These are phyloP conservation scores for Tulasnella sp. DNA, from an alignment of 768 basidiomycete genomes.

Conservation along the genomic window DNA sequence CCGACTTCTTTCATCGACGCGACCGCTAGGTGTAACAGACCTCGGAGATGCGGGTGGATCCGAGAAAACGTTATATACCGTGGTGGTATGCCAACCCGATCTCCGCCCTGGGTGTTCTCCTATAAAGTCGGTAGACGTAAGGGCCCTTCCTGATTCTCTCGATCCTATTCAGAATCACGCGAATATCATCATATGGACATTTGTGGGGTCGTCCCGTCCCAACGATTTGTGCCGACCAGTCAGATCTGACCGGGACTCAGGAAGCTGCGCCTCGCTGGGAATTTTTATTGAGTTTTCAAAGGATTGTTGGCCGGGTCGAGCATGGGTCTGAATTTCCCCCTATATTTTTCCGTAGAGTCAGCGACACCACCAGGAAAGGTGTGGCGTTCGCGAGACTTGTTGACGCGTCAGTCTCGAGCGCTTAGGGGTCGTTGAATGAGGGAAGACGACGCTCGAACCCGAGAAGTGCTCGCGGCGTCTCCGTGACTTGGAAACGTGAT, in stretches of 20 bases:
- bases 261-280: slow-evolving; percentile 8
- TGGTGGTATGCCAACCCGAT: slow-evolving; percentile 1
- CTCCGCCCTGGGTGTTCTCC: neutral
- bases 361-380: neutral
- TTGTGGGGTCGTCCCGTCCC: neutral
- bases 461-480: neutral
- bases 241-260: slow-evolving; percentile 8
- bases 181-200: slow-evolving; percentile 11
- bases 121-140: slow-evolving; percentile 3
- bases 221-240: neutral
- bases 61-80: slow-evolving; percentile 11
- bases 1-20: neutral
- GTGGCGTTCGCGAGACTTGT: slow-evolving; percentile 15
- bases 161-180: slow-evolving; percentile 8
- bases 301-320: slow-evolving; percentile 8
- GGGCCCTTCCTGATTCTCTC: slow-evolving; percentile 2
- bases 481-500: neutral
- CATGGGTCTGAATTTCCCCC: neutral
- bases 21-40: neutral
- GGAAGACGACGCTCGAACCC: neutral
- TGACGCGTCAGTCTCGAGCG: neutral
- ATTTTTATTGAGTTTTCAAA: slow-evolving; percentile 15
- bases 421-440: neutral
- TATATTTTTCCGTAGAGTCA: neutral
- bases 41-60: slow-evolving; percentile 22